These are phyloP conservation scores for Atkinsonella hypoxylon DNA, from an alignment of 2,329 filamentous ascomycete species.

Conservation along the genomic window DNA sequence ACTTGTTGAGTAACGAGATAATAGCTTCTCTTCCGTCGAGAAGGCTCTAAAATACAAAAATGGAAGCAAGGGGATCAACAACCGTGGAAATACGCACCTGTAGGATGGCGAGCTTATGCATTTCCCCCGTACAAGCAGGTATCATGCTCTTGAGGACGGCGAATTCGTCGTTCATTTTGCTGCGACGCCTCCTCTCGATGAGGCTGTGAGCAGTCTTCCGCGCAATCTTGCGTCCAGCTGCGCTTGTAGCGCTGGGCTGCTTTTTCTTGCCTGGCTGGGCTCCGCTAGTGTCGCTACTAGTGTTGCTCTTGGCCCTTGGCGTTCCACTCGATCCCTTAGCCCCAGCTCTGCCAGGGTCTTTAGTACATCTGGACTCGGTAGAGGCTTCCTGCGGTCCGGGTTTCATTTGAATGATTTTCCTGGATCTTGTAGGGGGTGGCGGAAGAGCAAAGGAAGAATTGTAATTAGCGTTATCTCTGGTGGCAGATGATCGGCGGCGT, in stretches of 20 bases:
- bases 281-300: slow-evolving; percentile 6
- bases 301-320: slow-evolving; percentile 10
- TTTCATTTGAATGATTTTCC: slow-evolving; percentile 99
- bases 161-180: slow-evolving; percentile 99
- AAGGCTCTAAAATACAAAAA: not conserved
- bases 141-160: slow-evolving; percentile 89
- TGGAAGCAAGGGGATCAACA: not conserved
- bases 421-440: slow-evolving; percentile 79
- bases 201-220: slow-evolving; percentile 92
- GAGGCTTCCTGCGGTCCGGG: slow-evolving; percentile 37
- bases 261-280: slow-evolving; percentile 54
- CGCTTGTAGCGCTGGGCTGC: slow-evolving; percentile 61
- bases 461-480: slow-evolving; percentile 32
- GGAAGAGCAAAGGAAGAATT: slow-evolving; percentile 63
- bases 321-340: slow-evolving; percentile 11
- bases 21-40: not conserved
- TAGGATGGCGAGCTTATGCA: slow-evolving; percentile 94
- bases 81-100: slow-evolving; percentile 51
- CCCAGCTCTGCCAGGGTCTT: slow-evolving; percentile 13
- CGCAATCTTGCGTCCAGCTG: slow-evolving; percentile 86
- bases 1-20: too few relatives aligned
- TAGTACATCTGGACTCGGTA: slow-evolving; percentile 13
- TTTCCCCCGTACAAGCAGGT: slow-evolving; percentile 88
- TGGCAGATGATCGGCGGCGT: slow-evolving; percentile 38
- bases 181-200: slow-evolving; percentile 78